Base-by-base conservation (phyloP, 1,284 basidiomycete species). In the Omphalotus olearius region DNA sequence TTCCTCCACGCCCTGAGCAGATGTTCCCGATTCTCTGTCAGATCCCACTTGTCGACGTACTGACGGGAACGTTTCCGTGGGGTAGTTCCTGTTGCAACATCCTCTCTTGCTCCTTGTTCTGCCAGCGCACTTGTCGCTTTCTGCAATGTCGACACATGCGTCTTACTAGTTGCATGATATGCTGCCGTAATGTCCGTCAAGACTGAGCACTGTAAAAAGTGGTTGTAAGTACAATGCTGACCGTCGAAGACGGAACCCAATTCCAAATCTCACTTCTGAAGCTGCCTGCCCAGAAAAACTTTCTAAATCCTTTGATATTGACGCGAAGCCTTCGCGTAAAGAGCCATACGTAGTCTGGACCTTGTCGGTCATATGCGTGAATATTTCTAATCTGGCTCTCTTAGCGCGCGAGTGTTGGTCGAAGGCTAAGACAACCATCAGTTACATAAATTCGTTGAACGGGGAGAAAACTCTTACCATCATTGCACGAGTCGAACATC, bases 51-150 rank as follows among this genome's bases (percentile, higher is more conserved):
- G 54, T 87, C 83, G 4, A 74, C 69, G 57, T 83, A 85, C 53
- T 82, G 68, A 80, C 83, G 86, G 33, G 66, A 67, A 37, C 84
- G 81, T 69, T 88, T 91, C 40, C 77, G 78, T 23, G 89, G 89
- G 3, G 88, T 91, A 50, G 67, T 68, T 7, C 88, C 88, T 9
- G 83, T 87, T 2, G 83, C 68, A 26, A 68, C 63, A 59, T 88
- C 88, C 51, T 83, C 80, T 51, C 69, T 74, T 2, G 78, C 74
- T 5, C 83, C 87, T 50, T 83, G 70, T 20, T 80, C 75, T 3
- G 76, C 60, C n/a, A 91, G 68, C 10, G 69, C 68, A 30, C 74
- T 69, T 6, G 77, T 75, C 1, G 74, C 73, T 33, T 76, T 69
- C 41, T 78, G 74, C 16, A 87, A 64, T 4, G 71, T 66, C 1